Conservation (phyloP, 176 grass and related monocot species). For the Stipa capillata region DNA sequence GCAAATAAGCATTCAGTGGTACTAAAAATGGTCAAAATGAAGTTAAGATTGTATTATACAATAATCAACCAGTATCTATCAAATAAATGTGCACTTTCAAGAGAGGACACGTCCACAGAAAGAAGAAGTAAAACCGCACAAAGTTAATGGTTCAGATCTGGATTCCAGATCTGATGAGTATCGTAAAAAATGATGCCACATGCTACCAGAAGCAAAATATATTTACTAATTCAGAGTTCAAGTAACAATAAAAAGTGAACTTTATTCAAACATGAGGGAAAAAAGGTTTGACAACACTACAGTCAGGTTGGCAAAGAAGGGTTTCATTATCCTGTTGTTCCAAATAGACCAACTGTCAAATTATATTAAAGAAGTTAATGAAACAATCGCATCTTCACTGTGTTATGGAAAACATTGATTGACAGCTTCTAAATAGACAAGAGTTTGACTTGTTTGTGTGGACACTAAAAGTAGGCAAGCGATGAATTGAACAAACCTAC, state of each 20-base stretch:
- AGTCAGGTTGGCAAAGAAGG: neutral
- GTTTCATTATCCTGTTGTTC: neutral
- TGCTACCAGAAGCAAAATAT: neutral
- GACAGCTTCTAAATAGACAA: neutral
- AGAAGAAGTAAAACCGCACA: neutral
- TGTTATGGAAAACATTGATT: no score
- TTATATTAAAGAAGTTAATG: neutral
- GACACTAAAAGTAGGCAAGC: neutral
- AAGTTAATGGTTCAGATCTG: conserved; percentile 1
- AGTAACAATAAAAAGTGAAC: neutral
- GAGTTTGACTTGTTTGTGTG: neutral
- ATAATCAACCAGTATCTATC: neutral
- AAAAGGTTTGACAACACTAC: neutral
- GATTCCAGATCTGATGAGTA: no score
- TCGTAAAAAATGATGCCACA: neutral
- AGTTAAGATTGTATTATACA: neutral
- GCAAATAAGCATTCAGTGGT: neutral
- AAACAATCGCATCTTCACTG: neutral
- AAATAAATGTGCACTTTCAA: no score
- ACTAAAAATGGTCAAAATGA: neutral
- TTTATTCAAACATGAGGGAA: neutral
- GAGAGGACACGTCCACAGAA: no score
- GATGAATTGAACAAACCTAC: conserved; percentile 25
- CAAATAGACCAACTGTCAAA: neutral
- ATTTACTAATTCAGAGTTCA: neutral